Conservation (phyloP, 768 basidiomycete species). For the Termitomyces sp. region DNA sequence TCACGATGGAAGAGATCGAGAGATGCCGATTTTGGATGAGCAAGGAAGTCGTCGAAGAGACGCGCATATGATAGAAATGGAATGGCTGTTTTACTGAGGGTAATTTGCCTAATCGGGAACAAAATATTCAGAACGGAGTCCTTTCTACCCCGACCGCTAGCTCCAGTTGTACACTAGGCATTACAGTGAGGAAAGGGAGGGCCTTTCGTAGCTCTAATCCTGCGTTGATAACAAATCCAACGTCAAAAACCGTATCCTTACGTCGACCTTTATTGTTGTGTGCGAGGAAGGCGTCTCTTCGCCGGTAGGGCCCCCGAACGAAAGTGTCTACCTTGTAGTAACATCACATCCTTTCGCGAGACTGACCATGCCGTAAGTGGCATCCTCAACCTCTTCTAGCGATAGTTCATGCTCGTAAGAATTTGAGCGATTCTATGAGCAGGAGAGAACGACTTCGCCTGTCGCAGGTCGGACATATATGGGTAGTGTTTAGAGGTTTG, state of each 20-base stretch:
- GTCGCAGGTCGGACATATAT: not conserved
- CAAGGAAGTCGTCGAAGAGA: slow-evolving; percentile 26
- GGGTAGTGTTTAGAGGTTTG: slow-evolving; percentile 1
- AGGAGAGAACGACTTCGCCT: slow-evolving; percentile 3
- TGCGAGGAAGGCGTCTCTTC: slow-evolving; percentile 1
- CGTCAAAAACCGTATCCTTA: not conserved
- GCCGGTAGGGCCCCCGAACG: slow-evolving; percentile 2
- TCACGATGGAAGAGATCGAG: slow-evolving; percentile 24
- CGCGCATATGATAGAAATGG: slow-evolving; percentile 18
- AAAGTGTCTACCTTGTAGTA: not conserved
- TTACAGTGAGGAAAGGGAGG: not conserved
- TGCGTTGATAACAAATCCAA: not conserved
- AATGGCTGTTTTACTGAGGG: not conserved
- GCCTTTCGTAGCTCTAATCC: not conserved
- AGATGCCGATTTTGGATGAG: slow-evolving; percentile 40
- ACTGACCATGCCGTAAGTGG: not conserved
- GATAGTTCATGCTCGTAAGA: not conserved
- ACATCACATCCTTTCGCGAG: not conserved
- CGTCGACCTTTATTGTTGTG: not conserved
- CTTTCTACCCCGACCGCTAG: not conserved
- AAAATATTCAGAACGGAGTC: not conserved
- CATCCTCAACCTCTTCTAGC: slow-evolving; percentile 1
- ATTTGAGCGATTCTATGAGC: not conserved
- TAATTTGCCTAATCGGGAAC: not conserved
- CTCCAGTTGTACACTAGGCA: not conserved